phyloP scores from a whole-genome alignment of 2,329 filamentous ascomycete species.

The Penicillium griseofulvum region DNA sequence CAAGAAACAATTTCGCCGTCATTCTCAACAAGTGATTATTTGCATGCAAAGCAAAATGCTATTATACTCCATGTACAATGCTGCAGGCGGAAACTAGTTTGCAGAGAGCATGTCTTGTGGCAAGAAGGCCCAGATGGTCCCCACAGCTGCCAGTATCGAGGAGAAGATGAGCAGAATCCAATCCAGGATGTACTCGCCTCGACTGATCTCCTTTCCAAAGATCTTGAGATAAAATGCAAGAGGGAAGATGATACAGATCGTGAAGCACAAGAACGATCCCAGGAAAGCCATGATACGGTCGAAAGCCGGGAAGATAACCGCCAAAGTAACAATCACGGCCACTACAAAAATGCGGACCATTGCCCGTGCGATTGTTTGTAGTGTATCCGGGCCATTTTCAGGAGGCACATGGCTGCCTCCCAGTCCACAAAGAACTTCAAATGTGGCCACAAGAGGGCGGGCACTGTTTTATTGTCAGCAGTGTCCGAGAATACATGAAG shows the following conservation, averaged over 20 bases:
- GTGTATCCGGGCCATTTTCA: slow-evolving; percentile 43
- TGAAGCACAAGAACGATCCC: slow-evolving; percentile 86
- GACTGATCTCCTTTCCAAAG: slow-evolving; percentile 69
- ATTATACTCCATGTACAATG: not conserved
- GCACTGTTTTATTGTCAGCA: slow-evolving; percentile 49
- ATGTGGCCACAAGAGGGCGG: slow-evolving; percentile 79
- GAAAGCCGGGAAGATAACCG: slow-evolving; percentile 72
- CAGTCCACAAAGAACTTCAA: slow-evolving; percentile 77
- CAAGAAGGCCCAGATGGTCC: slow-evolving; percentile 84
- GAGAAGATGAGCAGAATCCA: slow-evolving; percentile 70
- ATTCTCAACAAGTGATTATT: slow-evolving; percentile 49
- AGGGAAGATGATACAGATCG: slow-evolving; percentile 89
- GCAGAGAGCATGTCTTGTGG: slow-evolving; percentile 71
- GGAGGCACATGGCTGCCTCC: slow-evolving; percentile 50
- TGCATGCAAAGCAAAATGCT: not conserved
- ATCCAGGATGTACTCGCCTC: slow-evolving; percentile 62
- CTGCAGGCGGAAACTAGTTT: slow-evolving; percentile 8
- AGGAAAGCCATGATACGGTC: slow-evolving; percentile 90
- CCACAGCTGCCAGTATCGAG: slow-evolving; percentile 66
- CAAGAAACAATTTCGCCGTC: slow-evolving; percentile 88
- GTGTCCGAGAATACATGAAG: not conserved
- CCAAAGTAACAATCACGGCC: slow-evolving; percentile 70
- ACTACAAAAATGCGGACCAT: slow-evolving; percentile 65
- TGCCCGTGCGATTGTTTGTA: slow-evolving; percentile 58
- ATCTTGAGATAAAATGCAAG: slow-evolving; percentile 87